A percentile compares a stretch with the other conserved stretches of the same genome.
Evolutionary conservation across 805 yeast genomes (phyloP).

Genomic region (Hanseniaspora hatyaiensis): DNA sequence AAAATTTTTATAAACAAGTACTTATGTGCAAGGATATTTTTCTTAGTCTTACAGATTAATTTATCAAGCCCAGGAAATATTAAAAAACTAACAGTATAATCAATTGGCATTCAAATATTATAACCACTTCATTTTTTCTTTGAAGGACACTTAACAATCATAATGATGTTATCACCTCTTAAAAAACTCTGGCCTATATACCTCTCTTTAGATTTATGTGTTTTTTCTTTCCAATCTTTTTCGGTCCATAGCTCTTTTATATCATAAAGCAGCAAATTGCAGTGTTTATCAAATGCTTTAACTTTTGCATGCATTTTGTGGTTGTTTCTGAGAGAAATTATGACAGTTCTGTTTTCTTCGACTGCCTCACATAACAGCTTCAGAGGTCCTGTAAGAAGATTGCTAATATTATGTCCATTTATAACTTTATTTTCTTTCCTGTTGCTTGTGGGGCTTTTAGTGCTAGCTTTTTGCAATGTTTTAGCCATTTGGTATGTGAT

Average conservation of each 20-base stretch:
- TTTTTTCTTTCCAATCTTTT: constrained; percentile 43
- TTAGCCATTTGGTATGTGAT: neutral
- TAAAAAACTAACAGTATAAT: too few relatives aligned
- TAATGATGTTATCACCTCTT: constrained; percentile 90
- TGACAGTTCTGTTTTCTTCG: constrained; percentile 58
- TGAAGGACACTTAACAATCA: constrained; percentile 48
- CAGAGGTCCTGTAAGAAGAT: constrained; percentile 56
- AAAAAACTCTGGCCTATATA: constrained; percentile 81
- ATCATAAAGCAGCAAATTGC: constrained; percentile 83
- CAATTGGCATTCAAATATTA: too few relatives aligned
- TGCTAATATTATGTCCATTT: constrained; percentile 8
- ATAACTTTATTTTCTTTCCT: constrained; percentile 62
- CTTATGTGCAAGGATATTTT: neutral
- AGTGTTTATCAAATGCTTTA: constrained; percentile 90
- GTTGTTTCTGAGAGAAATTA: constrained; percentile 83
- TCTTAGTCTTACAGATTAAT: too few relatives aligned
- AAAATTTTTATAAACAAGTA: neutral
- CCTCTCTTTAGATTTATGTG: constrained; percentile 52
- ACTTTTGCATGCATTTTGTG: constrained; percentile 84
- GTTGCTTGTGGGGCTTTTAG: neutral
- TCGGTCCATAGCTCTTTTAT: constrained; percentile 77
- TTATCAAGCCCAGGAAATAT: too few relatives aligned
- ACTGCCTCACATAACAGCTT: constrained; percentile 77
- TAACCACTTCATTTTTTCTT: constrained; percentile 19
- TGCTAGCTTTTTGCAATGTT: neutral